Base-by-base conservation (phyloP, 805 yeast genomes). In the Teunomyces panamensis region DNA sequence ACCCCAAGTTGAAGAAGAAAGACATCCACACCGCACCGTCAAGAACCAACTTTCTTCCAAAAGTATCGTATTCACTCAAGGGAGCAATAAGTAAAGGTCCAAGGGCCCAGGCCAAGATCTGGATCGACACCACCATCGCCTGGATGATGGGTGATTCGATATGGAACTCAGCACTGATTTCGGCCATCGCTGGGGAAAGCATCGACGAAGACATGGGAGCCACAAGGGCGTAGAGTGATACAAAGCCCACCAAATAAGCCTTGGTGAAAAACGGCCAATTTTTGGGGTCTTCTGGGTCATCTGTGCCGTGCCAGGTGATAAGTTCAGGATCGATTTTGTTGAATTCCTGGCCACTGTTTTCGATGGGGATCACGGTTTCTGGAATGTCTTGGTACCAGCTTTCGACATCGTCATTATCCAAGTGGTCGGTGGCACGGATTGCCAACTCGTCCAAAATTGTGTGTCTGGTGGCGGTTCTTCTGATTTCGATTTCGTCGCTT, bases 21-120 rank as follows among this genome's bases (percentile, higher is more conserved):
- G 78, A 63, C 42, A 81, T 56, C 70, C 79, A 73, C 29, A 80
- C 73, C 9, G 84, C 75, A 10, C 65, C 51, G 47, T 79, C 74
- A 49, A 83, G 74, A 4, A 87, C 85, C 3, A 74, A 60, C 49
- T 74, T 70, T 36, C 91, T 67, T 2, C 91, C 92, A 51, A 78
- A 75, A 3, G 50, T 56, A 45, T 68, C 74, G 49, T 82, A 70
- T 58, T 86, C 92, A 39, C 86, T 79, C 9, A 86, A 56, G 2
- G 91, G 91, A 1, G 88, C 85, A 48, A 83, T 68, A 29, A 85
- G 56, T 43, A 85, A 63, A 1, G 90, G 89, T 9, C 85, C 85
- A 16, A 80, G 51, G 0, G 88, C 89, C 75, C 87, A 74, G 1
- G 89, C 88, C 54, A 84, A 71, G n/a, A 85, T 75, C 70, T 81